A percentile compares a stretch with the other conserved stretches of the same genome.
Conservation (phyloP, 768 basidiomycete species). For the Lactarius tabidus region DNA sequence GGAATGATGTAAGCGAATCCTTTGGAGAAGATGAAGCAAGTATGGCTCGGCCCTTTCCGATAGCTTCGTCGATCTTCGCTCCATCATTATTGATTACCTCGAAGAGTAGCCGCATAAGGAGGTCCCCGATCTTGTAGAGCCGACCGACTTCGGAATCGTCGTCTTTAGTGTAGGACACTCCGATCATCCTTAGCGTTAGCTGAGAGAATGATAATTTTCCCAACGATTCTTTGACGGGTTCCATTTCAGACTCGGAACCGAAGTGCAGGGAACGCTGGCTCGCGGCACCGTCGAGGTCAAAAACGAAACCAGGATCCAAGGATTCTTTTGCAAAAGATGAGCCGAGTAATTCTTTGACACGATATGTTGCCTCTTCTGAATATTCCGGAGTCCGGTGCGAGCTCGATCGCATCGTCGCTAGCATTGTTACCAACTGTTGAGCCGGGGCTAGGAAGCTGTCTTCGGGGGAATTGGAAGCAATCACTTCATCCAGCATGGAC, state of each 20-base stretch:
- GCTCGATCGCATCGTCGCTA: neutral
- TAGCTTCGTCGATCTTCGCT: neutral
- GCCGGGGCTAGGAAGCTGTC: neutral
- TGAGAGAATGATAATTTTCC: neutral
- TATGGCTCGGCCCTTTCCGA: neutral
- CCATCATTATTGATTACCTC: neutral
- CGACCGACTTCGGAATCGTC: neutral
- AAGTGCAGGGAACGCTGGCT: no score
- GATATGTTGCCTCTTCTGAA: neutral
- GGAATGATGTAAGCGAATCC: no score
- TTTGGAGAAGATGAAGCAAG: neutral
- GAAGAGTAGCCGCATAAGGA: fast-evolving
- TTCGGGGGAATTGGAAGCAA: neutral
- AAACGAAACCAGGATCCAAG: no score
- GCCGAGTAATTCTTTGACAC: neutral
- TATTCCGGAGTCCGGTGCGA: neutral
- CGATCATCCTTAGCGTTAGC: no score
- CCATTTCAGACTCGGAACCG: no score
- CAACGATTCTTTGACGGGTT: no score
- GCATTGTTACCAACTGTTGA: no score
- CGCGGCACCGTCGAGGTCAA: neutral
- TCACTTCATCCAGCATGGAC: neutral
- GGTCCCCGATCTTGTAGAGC: neutral
- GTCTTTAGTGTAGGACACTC: no score
- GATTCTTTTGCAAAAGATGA: no score